Evolutionary conservation across 2,329 filamentous ascomycete species (phyloP), one percentile per base, ranked within the genome.

Genomic region (Paradendryphiella salina): DNA sequence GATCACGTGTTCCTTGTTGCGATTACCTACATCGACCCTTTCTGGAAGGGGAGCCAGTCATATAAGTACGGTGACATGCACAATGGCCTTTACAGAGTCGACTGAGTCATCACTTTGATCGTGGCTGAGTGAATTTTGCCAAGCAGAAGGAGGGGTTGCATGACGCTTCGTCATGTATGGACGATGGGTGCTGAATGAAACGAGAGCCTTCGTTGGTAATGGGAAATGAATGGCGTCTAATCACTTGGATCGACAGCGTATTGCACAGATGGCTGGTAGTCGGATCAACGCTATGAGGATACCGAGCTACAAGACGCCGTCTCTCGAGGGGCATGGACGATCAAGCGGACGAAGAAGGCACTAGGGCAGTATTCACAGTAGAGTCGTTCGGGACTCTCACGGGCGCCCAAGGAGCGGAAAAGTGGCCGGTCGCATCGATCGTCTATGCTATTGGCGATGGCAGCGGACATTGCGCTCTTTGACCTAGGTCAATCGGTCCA

Each of bases 41-140:
- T 42, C n/a, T 46, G 32, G 17, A 20, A 32, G 13, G 15, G 23
- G 36, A 32, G 36, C 42, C 36, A 35, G n/a, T 15, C 39, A 51
- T 46, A n/a, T n/a, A n/a, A n/a, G 48, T 45, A 46, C 15, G 42
- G 31, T 51, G 48, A 51, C 35, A 40, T 50, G 48, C 35, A 39
- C 36, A 40, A 28, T 29, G 40, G 13, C 47, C n/a, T 39, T 35
- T 50, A 17, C 40, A 28, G 41, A 23, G 18, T 3, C 9, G 40
- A 34, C 20, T 38, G 29, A 46, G 47, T 45, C 46, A 44, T 38
- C 18, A 23, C 26, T 17, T 28, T 17, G 23, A 10, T 3, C 8
- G 3, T 17, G 23, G 31, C 9, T 33, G n/a, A 15, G 31, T 13
- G 31, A 14, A 15, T 33, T 2, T 2, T 7, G 31, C 31, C 15